phyloP scores from a whole-genome alignment of 805 yeast genomes.

The Kodamaea jinghongensis region DNA sequence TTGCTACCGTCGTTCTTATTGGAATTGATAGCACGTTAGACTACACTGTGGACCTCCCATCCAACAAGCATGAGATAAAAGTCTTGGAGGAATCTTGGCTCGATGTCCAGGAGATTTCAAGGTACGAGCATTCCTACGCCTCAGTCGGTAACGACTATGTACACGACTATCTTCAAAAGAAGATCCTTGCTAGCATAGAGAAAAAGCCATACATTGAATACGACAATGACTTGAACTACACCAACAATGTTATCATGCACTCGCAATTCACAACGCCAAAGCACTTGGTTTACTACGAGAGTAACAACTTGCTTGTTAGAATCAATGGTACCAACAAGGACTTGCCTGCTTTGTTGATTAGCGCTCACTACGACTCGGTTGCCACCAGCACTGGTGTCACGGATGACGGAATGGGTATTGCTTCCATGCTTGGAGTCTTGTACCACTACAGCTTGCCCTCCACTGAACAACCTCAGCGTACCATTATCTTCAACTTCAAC shows the following conservation, averaged over 20 bases:
- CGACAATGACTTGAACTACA: constrained; percentile 40
- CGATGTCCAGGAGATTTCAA: constrained; percentile 68
- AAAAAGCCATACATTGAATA: constrained; percentile 30
- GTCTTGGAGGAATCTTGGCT: constrained; percentile 55
- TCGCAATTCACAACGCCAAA: constrained; percentile 33
- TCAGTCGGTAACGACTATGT: constrained; percentile 75
- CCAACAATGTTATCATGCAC: constrained; percentile 48
- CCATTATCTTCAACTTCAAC: constrained; percentile 80
- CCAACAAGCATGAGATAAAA: constrained; percentile 34
- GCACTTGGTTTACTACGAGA: constrained; percentile 72
- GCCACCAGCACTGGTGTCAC: constrained; percentile 87
- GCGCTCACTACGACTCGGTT: constrained; percentile 89
- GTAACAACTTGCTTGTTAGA: constrained; percentile 76
- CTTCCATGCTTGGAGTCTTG: constrained; percentile 70
- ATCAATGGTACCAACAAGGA: constrained; percentile 59
- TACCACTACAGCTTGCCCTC: constrained; percentile 36
- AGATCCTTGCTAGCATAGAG: constrained; percentile 29
- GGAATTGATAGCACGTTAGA: constrained; percentile 37
- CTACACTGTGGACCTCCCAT: constrained; percentile 43
- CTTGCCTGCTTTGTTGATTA: constrained; percentile 66
- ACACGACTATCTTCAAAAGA: constrained; percentile 57
- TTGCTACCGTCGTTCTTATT: constrained; percentile 39
- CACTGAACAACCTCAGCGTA: constrained; percentile 59
- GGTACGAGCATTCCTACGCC: constrained; percentile 71
- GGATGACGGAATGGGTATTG: constrained; percentile 90